These are phyloP conservation scores for Boletus rubroflammeus DNA, from an alignment of 768 basidiomycete species.

Conservation along the genomic window DNA sequence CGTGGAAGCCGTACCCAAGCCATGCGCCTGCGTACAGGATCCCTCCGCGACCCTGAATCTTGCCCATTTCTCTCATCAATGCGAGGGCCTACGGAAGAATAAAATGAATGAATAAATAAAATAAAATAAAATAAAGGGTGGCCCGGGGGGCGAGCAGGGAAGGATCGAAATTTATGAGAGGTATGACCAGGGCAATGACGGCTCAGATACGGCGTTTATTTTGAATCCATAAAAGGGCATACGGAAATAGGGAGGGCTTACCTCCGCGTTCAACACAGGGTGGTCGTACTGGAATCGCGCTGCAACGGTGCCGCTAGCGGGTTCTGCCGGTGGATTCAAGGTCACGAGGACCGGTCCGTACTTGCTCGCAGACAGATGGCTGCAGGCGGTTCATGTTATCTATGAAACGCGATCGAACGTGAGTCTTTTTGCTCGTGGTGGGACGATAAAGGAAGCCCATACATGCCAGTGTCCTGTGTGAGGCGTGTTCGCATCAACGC, in stretches of 20 bases:
- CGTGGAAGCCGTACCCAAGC: constrained; percentile 77
- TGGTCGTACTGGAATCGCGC: constrained; percentile 65
- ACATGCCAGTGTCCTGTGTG: constrained; percentile 46
- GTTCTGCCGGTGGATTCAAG: constrained; percentile 61
- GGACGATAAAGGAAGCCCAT: constrained; percentile 7
- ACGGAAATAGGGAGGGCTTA: constrained; percentile 20
- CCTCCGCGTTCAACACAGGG: constrained; percentile 57
- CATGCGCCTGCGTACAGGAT: constrained; percentile 70
- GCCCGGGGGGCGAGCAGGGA: neutral
- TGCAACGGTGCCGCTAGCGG: constrained; percentile 41
- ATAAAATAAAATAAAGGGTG: neutral
- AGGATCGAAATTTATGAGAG: neutral
- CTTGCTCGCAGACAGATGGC: constrained; percentile 50
- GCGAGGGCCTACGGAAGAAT: constrained; percentile 40
- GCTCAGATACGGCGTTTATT: neutral
- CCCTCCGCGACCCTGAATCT: constrained; percentile 59
- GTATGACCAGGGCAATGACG: neutral
- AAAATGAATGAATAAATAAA: neutral
- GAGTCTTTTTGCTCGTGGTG: neutral
- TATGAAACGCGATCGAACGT: constrained; percentile 16
- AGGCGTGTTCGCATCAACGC: neutral
- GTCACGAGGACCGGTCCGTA: constrained; percentile 69
- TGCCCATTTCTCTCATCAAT: constrained; percentile 49
- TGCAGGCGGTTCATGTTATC: constrained; percentile 80
- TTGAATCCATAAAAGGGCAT: neutral